These are phyloP conservation scores for Cryptococcus sp. DNA, from an alignment of 1,284 basidiomycete species.

Conservation along the genomic window DNA sequence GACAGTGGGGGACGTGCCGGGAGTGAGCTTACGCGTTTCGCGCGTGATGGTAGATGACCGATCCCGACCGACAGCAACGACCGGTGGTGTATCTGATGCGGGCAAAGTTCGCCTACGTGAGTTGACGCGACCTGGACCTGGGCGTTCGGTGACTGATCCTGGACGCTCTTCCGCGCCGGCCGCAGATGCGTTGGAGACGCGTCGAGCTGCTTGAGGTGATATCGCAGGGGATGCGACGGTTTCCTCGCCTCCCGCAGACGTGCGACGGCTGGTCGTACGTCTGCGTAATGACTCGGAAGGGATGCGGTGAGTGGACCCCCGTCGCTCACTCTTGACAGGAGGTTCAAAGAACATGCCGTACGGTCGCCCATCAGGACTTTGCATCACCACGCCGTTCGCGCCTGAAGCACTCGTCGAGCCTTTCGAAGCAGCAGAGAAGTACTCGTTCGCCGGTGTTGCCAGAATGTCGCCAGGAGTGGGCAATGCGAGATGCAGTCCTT, in stretches of 20 bases:
- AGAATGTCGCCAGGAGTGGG: constrained; percentile 65
- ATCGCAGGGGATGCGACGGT: constrained; percentile 12
- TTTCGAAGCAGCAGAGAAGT: constrained; percentile 73
- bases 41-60: constrained; percentile 33
- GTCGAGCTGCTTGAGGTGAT: constrained; percentile 24
- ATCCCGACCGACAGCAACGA: constrained; percentile 38
- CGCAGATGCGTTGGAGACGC: constrained; percentile 29
- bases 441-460: constrained; percentile 76
- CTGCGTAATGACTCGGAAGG: constrained; percentile 20
- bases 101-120: constrained; percentile 36
- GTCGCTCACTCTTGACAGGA: constrained; percentile 37
- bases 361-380: constrained; percentile 87
- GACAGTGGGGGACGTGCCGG: constrained; percentile 11
- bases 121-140: constrained; percentile 8
- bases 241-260: constrained; percentile 21
- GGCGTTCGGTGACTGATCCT: constrained; percentile 3
- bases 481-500: constrained; percentile 28
- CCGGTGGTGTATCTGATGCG: constrained; percentile 25
- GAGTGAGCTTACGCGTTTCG: constrained; percentile 9
- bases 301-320: constrained; percentile 25
- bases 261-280: constrained; percentile 22
- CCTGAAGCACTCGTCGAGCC: constrained; percentile 62
- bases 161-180: constrained; percentile 17
- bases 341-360: constrained; percentile 96
- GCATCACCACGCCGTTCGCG: constrained; percentile 84